Evolutionary conservation across 306 rosid species (phyloP).

Genomic region (Carpinus fangiana): DNA sequence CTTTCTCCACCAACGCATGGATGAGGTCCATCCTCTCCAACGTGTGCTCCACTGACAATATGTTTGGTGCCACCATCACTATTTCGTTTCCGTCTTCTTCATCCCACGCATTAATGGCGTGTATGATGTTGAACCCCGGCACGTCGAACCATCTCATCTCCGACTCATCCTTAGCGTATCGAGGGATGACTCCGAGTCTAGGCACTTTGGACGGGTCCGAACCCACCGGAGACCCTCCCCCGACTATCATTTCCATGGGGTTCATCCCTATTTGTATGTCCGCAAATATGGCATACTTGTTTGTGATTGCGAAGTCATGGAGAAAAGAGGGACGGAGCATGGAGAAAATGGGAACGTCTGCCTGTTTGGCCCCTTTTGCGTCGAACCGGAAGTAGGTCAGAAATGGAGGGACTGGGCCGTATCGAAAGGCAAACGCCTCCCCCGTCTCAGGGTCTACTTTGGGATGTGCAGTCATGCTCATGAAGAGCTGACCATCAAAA

Average conservation of each 20-base stretch:
- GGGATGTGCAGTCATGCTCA: conserved; percentile 91
- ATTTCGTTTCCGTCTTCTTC: conserved; percentile 59
- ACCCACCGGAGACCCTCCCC: conserved; percentile 67
- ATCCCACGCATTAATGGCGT: conserved; percentile 92
- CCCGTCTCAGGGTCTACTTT: conserved; percentile 63
- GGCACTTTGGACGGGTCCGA: conserved; percentile 56
- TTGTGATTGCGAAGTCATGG: conserved; percentile 84
- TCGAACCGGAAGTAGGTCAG: conserved; percentile 72
- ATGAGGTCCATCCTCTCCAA: conserved; percentile 69
- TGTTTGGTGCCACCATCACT: conserved; percentile 71
- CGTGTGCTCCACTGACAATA: conserved; percentile 72
- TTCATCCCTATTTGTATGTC: conserved; percentile 83
- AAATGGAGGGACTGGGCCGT: conserved; percentile 75
- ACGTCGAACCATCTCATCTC: conserved; percentile 78
- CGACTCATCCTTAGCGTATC: conserved; percentile 62
- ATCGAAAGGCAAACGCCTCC: conserved; percentile 81
- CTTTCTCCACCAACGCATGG: conserved; percentile 71
- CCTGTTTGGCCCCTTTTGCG: conserved; percentile 42
- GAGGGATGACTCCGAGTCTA: conserved; percentile 65
- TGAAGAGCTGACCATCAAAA: conserved; percentile 60
- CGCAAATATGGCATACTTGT: conserved; percentile 61
- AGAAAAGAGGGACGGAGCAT: conserved; percentile 60
- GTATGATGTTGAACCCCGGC: conserved; percentile 77
- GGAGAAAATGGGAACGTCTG: conserved; percentile 80
- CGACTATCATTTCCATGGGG: conserved; percentile 60